Evolutionary conservation across 2,329 filamentous ascomycete genomes (phyloP).

Genomic region (Clarireedia homoeocarpa): DNA sequence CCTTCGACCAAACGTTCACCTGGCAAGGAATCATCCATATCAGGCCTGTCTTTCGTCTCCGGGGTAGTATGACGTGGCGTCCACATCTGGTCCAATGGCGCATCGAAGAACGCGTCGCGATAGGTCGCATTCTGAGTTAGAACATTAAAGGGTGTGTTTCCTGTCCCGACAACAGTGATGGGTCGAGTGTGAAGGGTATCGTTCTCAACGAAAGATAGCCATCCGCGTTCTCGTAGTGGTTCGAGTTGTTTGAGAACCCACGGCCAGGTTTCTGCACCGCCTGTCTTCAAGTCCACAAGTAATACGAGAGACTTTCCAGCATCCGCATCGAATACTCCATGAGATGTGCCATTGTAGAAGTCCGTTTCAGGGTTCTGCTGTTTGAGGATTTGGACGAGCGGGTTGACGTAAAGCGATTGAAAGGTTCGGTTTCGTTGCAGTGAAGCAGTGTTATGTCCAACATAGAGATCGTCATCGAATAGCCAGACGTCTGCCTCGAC

Average conservation of each 20-base stretch:
- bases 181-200: constrained; percentile 44
- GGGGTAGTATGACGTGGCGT: constrained; percentile 18
- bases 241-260: constrained; percentile 47
- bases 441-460: constrained; percentile 53
- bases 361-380: constrained; percentile 41
- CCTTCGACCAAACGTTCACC: constrained; percentile 13
- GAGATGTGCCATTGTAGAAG: constrained; percentile 37
- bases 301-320: constrained; percentile 50
- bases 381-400: constrained; percentile 51
- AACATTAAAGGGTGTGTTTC: constrained; percentile 51
- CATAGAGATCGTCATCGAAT: constrained; percentile 47
- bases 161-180: constrained; percentile 62
- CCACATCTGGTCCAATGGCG: constrained; percentile 44
- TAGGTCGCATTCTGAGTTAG: constrained; percentile 45
- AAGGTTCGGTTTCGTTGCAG: constrained; percentile 51
- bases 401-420: constrained; percentile 54
- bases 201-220: constrained; percentile 46
- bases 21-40: constrained; percentile 6
- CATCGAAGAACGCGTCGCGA: constrained; percentile 60
- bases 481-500: constrained; percentile 66
- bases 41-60: constrained; percentile 8
- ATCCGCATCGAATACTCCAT: constrained; percentile 49
- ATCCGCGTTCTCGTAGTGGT: constrained; percentile 51
- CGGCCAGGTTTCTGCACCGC: constrained; percentile 43
- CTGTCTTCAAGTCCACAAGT: constrained; percentile 63